A percentile compares a stretch with the other conserved stretches of the same genome.
These are phyloP conservation scores for Desmodesmus armatus DNA, from an alignment of 139 green algal species.

Conservation along the genomic window DNA sequence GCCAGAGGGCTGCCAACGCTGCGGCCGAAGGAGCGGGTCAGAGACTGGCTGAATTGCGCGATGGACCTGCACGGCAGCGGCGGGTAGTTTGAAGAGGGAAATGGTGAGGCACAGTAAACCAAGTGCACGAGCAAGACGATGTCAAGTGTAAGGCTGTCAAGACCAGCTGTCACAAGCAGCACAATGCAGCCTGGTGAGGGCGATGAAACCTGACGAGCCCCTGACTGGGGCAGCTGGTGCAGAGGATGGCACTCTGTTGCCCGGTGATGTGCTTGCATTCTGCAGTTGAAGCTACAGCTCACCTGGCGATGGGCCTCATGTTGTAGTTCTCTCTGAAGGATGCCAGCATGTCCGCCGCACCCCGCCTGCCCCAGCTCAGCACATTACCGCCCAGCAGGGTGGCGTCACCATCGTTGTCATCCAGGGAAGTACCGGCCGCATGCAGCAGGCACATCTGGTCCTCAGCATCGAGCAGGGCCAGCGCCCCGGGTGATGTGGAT, in stretches of 20 bases:
- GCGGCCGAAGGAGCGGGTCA: neutral
- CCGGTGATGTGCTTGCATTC: too few species aligned
- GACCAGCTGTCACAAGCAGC: neutral
- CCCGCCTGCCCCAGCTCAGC: conserved; percentile 15
- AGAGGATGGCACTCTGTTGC: too few species aligned
- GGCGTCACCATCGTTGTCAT: conserved; percentile 21
- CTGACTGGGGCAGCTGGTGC: too few species aligned
- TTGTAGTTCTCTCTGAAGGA: conserved; percentile 26
- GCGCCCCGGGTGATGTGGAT: conserved; percentile 23
- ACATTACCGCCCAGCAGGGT: neutral
- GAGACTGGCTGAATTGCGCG: conserved; percentile 3
- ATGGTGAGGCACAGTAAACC: too few species aligned
- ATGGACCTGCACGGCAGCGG: conserved; percentile 14
- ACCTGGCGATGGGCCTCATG: neutral
- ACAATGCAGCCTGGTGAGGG: too few species aligned
- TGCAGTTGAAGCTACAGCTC: neutral
- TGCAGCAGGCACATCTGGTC: conserved; percentile 19
- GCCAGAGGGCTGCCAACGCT: neutral
- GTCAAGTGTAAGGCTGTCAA: too few species aligned
- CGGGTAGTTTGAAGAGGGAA: too few species aligned
- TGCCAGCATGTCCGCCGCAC: conserved; percentile 14
- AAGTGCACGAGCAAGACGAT: too few species aligned
- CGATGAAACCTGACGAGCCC: too few species aligned
- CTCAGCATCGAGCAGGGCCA: conserved; percentile 32
- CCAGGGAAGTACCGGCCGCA: neutral